A percentile compares a stretch with the other conserved stretches of the same genome.
Conservation (phyloP, 805 yeast genomes). For the Candida maesae region DNA sequence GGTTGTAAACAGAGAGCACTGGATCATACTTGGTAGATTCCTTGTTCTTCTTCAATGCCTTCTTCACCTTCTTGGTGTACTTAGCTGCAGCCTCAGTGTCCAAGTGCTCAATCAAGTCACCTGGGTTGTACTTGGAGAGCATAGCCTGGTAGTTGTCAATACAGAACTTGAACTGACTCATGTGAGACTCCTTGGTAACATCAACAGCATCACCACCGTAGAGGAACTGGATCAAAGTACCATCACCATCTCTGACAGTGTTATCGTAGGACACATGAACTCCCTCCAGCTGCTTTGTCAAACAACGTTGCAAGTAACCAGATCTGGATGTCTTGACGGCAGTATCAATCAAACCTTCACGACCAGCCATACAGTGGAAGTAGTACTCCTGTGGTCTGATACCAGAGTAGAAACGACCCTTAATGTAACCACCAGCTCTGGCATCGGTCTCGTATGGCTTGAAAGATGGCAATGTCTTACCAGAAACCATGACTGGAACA, state of each 20-base stretch:
- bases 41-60: slow-evolving; percentile 61
- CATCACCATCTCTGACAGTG: slow-evolving; percentile 94
- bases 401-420: slow-evolving; percentile 96
- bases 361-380: slow-evolving; percentile 99
- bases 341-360: slow-evolving; percentile 99
- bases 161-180: slow-evolving; percentile 92
- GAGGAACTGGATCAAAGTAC: slow-evolving; percentile 86
- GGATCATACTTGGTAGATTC: slow-evolving; percentile 81
- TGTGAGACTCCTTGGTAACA: slow-evolving; percentile 89
- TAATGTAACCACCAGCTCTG: slow-evolving; percentile 97
- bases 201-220: slow-evolving; percentile 98
- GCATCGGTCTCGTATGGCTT: slow-evolving; percentile 96
- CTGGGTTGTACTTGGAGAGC: slow-evolving; percentile 82
- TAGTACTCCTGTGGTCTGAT: slow-evolving; percentile 97
- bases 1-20: slow-evolving; percentile 77
- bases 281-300: slow-evolving; percentile 97
- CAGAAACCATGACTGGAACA: slow-evolving; percentile 98
- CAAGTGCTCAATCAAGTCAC: slow-evolving; percentile 61
- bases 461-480: slow-evolving; percentile 95
- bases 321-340: slow-evolving; percentile 98
- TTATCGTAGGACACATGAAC: slow-evolving; percentile 92
- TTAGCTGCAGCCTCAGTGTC: slow-evolving; percentile 80
- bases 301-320: slow-evolving; percentile 97
- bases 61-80: slow-evolving; percentile 79
- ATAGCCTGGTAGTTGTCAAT: slow-evolving; percentile 85